Percentiles rank a stretch among this genome's conserved stretches.
These are phyloP conservation scores for Lachnellula hyalina DNA, from an alignment of 2,329 filamentous ascomycete genomes.

Conservation along the genomic window DNA sequence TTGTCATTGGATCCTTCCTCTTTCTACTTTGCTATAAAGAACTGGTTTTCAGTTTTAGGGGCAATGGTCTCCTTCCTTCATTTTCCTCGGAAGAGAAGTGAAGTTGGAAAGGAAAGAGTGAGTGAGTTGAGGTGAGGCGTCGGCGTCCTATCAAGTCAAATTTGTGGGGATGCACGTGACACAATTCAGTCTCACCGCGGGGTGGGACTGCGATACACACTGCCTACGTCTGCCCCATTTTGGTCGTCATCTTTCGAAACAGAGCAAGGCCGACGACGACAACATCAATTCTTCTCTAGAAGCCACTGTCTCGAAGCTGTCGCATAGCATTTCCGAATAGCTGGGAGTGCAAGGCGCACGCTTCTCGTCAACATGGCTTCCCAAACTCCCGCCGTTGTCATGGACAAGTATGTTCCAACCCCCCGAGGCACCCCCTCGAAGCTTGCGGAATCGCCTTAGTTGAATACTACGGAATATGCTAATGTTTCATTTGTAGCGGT, in stretches of 20 bases:
- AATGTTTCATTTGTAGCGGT: constrained; percentile 59
- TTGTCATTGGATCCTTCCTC: background rate
- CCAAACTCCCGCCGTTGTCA: constrained; percentile 99
- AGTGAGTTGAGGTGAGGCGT: background rate
- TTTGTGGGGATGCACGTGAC: background rate
- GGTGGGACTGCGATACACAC: constrained; percentile 12
- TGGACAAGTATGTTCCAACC: constrained; percentile 87
- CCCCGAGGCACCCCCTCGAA: constrained; percentile 22
- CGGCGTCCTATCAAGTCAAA: background rate
- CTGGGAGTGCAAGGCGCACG: constrained; percentile 24
- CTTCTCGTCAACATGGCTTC: constrained; percentile 67
- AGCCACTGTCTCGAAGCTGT: constrained; percentile 17
- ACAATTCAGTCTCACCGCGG: background rate
- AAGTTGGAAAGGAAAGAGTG: background rate
- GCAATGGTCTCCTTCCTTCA: too few relatives aligned
- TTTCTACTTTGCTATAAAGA: background rate
- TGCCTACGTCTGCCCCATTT: constrained; percentile 6
- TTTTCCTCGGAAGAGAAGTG: too few relatives aligned
- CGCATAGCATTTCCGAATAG: constrained; percentile 25
- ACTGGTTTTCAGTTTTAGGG: background rate
- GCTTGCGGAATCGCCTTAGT: background rate
- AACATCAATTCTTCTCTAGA: constrained; percentile 8
- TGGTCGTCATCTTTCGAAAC: constrained; percentile 9
- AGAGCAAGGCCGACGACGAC: constrained; percentile 2
- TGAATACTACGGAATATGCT: constrained; percentile 10